Base-by-base conservation (phyloP, 164 flowering plant species). In the Houttuynia cordata region DNA sequence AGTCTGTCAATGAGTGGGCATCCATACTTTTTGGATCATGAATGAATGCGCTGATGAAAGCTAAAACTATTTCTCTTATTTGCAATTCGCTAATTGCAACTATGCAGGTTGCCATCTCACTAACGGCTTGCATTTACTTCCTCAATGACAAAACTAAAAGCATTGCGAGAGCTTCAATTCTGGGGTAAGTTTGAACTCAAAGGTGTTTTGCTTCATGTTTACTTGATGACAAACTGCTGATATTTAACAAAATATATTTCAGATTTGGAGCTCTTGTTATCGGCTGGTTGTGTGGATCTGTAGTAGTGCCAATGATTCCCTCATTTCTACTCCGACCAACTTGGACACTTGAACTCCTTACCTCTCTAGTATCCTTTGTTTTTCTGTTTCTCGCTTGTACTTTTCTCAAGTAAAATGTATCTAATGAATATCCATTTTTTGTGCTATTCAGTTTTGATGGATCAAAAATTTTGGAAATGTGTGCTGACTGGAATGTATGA, bases 121-220 rank as follows among this genome's bases (percentile, higher is more conserved):
- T 92, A 67, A 87, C 78, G 24, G 87, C 96, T 63, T 92, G 93
- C 83, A 80, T 92, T 61, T 92, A 85, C 85, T 92, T 92, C 78
- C 84, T 92, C 23, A 85, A 92, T 62, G 95, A 88, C 71, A 92
- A 89, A 77, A 84, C 85, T 62, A 84, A 92, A 77, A 92, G 86
- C 75, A 49, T 88, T 73, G 84, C 75, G 25, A 79, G 90, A 74
- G 85, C 98, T 55, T 74, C 68, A 50, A 64, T 83, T 61, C 67
- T 87, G 18, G 96, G 96, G 98, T 89, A 65, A 74, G 84, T 65
- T 63, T 23, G 62, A 54, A 23, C 1, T 12, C 15, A 23, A 9
- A 24, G 13, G 14, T 54, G 57, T 10, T 30, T 24, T 54, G 8
- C 6, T 24, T 5, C 30, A 23, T 23, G 1, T 24, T 23, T 24